Conservation (phyloP, 108 stramenopile species). For the Fistulifera solaris region DNA sequence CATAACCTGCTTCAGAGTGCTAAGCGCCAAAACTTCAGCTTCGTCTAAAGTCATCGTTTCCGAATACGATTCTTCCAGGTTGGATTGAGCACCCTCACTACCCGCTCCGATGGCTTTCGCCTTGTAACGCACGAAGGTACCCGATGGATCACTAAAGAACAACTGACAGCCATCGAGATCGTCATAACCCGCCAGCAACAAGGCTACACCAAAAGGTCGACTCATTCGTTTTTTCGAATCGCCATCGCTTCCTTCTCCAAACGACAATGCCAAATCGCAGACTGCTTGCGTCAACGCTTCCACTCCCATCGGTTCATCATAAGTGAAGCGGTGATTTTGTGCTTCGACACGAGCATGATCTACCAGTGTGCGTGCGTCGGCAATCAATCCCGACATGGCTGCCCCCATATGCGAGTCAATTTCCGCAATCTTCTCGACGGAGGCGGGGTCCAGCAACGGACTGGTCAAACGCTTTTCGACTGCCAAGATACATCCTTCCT, state of each 20-base stretch:
- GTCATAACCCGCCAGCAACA: conserved; percentile 95
- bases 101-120: conserved; percentile 99
- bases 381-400: conserved; percentile 96
- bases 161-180: conserved; percentile 90
- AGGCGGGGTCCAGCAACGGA: conserved; percentile 84
- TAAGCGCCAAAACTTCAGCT: conserved; percentile 88
- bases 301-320: conserved; percentile 97
- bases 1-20: conserved; percentile 97
- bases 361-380: conserved; percentile 95
- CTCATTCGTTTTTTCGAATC: conserved; percentile 92
- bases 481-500: conserved; percentile 89
- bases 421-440: conserved; percentile 98
- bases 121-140: conserved; percentile 97
- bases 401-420: conserved; percentile 95
- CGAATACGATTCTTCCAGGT: conserved; percentile 89
- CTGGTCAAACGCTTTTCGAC: conserved; percentile 97
- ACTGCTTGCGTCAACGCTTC: conserved; percentile 98
- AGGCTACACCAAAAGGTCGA: conserved; percentile 98
- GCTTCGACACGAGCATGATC: conserved; percentile 99
- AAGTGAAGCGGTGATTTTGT: conserved; percentile 97
- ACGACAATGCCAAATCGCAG: conserved; percentile 96
- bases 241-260: conserved; percentile 93
- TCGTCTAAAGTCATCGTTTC: conserved; percentile 91
- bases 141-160: conserved; percentile 96
- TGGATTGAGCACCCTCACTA: conserved; percentile 92